Evolutionary conservation across 371 early-diverging fungal species (phyloP), one percentile per base, ranked within the genome.

Genomic region (Rhizopus microsporus): DNA sequence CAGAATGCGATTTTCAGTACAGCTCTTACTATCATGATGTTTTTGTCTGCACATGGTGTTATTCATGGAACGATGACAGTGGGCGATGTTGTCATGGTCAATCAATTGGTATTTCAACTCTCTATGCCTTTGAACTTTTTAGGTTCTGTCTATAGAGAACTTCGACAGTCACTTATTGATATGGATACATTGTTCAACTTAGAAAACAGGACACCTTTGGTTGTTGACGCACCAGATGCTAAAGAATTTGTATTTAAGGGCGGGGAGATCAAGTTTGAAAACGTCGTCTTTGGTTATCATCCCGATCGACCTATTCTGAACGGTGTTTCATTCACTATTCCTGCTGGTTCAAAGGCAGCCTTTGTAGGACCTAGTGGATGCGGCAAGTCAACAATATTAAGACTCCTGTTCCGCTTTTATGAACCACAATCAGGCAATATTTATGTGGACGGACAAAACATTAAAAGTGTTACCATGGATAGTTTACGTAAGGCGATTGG

Each of bases 341-440:
- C 91, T n/a, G 81, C 88, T 0, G 97, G 98, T 13, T 78, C 84
- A 17, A 92, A 89, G 50, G 89, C 94, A 9, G 99, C 97, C 0
- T 85, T 99, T 72, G 97, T 98, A 1, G 99, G 99, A 0, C 94
- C 95, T 7, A 90, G 90, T 74, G 99, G 99, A 15, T 94, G 95
- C 63, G 98, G 91, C 54, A 92, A 94, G 74, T 91, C 92, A 1
- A 93, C 94, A 4, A 78, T 93, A 23, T 63, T 93, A 49, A 80
- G 90, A 37, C 80, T 94, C 15, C 60, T 94, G 3, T 91, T 91
- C 83, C 85, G 94, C 4, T 94, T 94, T 75, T 94, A 92, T 56
- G 92, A 93, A 55, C 93, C 93, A 9, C 75, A 78, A 35, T 56
- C 65, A 2, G 95, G 95, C 23, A 77, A 73, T 23, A 88, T 94